phyloP scores from a whole-genome alignment of 1,284 basidiomycete genomes.

The Sporisorium scitamineum region DNA sequence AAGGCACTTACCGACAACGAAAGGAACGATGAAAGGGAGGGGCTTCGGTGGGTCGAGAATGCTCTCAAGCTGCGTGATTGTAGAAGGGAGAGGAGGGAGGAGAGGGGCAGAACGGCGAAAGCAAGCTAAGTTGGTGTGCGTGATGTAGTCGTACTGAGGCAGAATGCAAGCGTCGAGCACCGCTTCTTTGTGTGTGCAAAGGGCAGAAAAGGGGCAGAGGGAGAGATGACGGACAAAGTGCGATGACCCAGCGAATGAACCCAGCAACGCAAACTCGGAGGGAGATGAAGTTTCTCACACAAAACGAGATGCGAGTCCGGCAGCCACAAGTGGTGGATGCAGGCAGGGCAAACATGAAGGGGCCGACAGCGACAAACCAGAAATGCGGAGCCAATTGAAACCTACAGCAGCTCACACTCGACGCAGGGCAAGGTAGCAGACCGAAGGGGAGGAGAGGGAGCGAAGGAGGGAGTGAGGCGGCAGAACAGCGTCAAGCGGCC shows the following conservation, averaged over 20 bases:
- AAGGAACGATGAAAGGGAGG: conserved; percentile 15
- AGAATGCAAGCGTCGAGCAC: conserved; percentile 39
- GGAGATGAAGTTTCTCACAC: conserved; percentile 42
- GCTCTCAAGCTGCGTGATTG: conserved; percentile 32
- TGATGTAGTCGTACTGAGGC: conserved; percentile 46
- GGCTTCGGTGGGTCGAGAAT: conserved; percentile 37
- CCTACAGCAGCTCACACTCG: neutral
- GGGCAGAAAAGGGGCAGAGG: neutral
- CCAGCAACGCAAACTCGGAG: conserved; percentile 11
- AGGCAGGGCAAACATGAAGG: too few species aligned
- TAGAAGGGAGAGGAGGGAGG: conserved; percentile 13
- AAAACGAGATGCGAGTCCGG: conserved; percentile 4
- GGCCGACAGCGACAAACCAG: neutral
- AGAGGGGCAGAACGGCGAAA: conserved; percentile 6
- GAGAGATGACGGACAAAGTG: conserved; percentile 37
- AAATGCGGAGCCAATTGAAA: neutral
- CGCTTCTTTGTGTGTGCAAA: conserved; percentile 18
- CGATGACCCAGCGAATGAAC: conserved; percentile 21
- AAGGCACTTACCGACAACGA: conserved; percentile 37
- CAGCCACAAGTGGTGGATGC: conserved; percentile 4
- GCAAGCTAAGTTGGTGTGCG: conserved; percentile 24
- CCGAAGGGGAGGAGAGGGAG: too few species aligned
- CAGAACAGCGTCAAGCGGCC: neutral
- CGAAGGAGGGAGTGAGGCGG: neutral
- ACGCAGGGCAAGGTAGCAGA: neutral